phyloP scores from a whole-genome alignment of 2,329 filamentous ascomycete genomes.

The Karstenula rhodostoma region DNA sequence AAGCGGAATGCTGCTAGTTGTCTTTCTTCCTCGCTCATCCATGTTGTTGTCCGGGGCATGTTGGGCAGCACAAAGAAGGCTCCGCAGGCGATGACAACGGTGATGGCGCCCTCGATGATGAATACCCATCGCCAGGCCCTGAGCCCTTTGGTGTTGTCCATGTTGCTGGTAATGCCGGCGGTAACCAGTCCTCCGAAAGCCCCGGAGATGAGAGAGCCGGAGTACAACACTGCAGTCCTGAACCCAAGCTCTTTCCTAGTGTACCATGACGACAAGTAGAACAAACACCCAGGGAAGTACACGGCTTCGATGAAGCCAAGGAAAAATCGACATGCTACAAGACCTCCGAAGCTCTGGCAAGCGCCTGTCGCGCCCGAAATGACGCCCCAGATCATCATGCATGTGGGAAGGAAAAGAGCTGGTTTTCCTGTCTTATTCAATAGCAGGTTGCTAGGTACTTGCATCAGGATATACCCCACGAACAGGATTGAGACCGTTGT shows the following conservation, averaged over 20 bases:
- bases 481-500: slow-evolving; percentile 64
- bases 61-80: slow-evolving; percentile 71
- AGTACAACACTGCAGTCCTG: slow-evolving; percentile 72
- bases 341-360: slow-evolving; percentile 55
- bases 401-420: slow-evolving; percentile 50
- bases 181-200: slow-evolving; percentile 72
- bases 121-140: slow-evolving; percentile 73
- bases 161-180: slow-evolving; percentile 70
- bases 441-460: slow-evolving; percentile 58
- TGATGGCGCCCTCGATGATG: slow-evolving; percentile 74
- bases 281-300: slow-evolving; percentile 66
- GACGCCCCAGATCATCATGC: slow-evolving; percentile 54
- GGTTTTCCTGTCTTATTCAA: slow-evolving; percentile 52
- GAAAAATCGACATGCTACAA: slow-evolving; percentile 61
- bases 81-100: slow-evolving; percentile 65
- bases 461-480: slow-evolving; percentile 61
- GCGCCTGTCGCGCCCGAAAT: slow-evolving; percentile 50
- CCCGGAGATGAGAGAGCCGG: slow-evolving; percentile 73
- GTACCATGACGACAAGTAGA: slow-evolving; percentile 73
- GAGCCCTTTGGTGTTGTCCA: slow-evolving; percentile 66
- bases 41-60: slow-evolving; percentile 63
- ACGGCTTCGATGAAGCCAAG: slow-evolving; percentile 63
- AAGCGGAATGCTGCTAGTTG: slow-evolving; percentile 49
- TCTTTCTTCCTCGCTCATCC: slow-evolving; percentile 51
- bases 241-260: slow-evolving; percentile 72